These are phyloP conservation scores for Elongisporangium anandrum DNA, from an alignment of 352 stramenopile genomes.

Conservation along the genomic window DNA sequence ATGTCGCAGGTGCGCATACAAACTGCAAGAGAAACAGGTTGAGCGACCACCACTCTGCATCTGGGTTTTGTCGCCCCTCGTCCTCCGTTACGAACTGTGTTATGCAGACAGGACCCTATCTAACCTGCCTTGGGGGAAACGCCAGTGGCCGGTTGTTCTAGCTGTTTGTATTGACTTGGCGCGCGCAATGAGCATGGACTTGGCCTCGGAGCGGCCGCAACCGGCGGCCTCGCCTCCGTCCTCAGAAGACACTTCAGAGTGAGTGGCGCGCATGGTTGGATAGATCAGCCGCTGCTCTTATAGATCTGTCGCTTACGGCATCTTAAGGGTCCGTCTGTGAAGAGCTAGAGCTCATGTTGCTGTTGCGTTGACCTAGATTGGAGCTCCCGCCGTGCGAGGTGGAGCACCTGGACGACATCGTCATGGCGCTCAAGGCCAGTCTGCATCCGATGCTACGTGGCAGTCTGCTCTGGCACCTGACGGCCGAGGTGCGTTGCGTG, in stretches of 20 bases:
- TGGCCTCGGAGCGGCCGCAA: background rate
- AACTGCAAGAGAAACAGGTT: slow-evolving; percentile 1
- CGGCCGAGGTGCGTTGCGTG: slow-evolving; percentile 25
- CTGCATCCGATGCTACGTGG: slow-evolving; percentile 43
- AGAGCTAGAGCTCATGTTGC: slow-evolving; percentile 1
- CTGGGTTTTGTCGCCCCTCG: background rate
- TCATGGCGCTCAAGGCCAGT: slow-evolving; percentile 54
- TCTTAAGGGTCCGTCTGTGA: background rate
- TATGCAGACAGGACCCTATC: background rate
- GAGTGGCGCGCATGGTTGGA: background rate
- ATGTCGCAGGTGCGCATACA: background rate
- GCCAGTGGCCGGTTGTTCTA: background rate
- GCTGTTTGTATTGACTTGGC: background rate
- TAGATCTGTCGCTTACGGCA: background rate
- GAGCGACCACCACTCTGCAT: background rate
- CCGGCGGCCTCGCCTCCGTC: background rate
- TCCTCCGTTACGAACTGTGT: background rate
- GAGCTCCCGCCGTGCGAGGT: slow-evolving; percentile 64
- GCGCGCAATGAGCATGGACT: background rate
- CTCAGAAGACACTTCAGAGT: background rate
- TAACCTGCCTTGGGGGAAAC: background rate
- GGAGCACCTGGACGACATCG: slow-evolving; percentile 60
- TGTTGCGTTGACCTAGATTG: slow-evolving; percentile 19
- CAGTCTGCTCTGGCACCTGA: slow-evolving; percentile 43
- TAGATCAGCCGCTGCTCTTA: background rate